Evolutionary conservation across 495 filamentous ascomycete genomes (phyloP).

Genomic region (Podospora tetraspora): DNA sequence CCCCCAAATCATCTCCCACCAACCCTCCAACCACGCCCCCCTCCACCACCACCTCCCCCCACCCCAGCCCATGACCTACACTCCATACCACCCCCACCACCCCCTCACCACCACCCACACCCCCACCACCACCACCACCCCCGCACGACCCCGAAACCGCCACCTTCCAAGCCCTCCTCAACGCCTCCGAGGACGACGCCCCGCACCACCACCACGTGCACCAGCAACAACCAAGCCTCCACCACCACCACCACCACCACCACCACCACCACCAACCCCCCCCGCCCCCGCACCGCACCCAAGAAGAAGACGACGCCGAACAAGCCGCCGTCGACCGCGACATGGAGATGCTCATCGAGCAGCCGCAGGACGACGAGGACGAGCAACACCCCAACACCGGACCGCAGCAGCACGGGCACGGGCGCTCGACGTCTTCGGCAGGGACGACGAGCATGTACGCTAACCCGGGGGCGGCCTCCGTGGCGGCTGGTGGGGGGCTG

Average conservation of each 20-base stretch:
- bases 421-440: background rate
- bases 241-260: constrained; percentile 4
- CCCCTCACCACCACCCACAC: constrained; percentile 12
- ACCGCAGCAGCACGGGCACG: background rate
- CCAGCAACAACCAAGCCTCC: background rate
- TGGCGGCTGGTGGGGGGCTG: too few relatives aligned
- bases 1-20: constrained; percentile 47
- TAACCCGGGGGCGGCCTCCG: background rate
- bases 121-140: constrained; percentile 24
- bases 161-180: constrained; percentile 42
- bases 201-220: constrained; percentile 6
- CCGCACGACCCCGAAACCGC: constrained; percentile 26
- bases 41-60: constrained; percentile 12
- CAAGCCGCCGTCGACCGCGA: constrained; percentile 43
- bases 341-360: constrained; percentile 50
- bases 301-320: constrained; percentile 25
- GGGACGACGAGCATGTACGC: background rate
- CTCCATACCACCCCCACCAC: constrained; percentile 16
- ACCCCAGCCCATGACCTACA: constrained; percentile 19
- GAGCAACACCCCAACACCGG: constrained; percentile 11
- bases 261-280: constrained; percentile 2
- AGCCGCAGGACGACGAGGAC: constrained; percentile 31
- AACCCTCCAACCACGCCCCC: constrained; percentile 10
- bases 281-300: constrained; percentile 15
- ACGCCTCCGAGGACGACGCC: constrained; percentile 29